Percentiles rank a stretch among this genome's conserved stretches.
phyloP scores from a whole-genome alignment of 1,284 basidiomycete genomes.

The Xanthoconium separans region DNA sequence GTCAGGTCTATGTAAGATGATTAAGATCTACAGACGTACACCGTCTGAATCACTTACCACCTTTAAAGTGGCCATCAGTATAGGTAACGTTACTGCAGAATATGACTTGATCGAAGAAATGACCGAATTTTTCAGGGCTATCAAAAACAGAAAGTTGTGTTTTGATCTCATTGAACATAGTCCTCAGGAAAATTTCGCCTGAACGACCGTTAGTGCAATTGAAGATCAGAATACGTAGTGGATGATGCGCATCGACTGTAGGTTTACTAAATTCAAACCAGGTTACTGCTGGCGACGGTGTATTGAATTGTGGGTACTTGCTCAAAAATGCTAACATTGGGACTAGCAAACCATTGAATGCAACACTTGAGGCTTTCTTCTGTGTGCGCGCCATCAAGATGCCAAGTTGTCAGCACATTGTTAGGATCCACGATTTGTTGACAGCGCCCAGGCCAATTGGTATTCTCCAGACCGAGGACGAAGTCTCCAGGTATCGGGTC shows the following conservation, averaged over 20 bases:
- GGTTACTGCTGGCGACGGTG: constrained; percentile 3
- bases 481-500: constrained; percentile 53
- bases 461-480: constrained; percentile 60
- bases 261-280: constrained; percentile 1
- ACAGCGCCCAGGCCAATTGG: constrained; percentile 97
- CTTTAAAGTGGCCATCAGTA: constrained; percentile 84
- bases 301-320: constrained; percentile 20
- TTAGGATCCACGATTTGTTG: constrained; percentile 74
- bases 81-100: constrained; percentile 99
- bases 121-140: constrained; percentile 36
- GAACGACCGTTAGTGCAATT: constrained; percentile 95
- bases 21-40: background rate
- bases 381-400: constrained; percentile 96
- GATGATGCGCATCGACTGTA: constrained; percentile 12
- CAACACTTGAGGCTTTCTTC: constrained; percentile 87
- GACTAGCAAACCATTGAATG: constrained; percentile 80
- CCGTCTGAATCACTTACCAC: constrained; percentile 56
- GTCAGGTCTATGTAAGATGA: constrained; percentile 60
- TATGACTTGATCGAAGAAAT: constrained; percentile 81
- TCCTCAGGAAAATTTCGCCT: constrained; percentile 68
- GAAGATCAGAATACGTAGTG: constrained; percentile 77
- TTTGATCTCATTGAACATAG: constrained; percentile 53
- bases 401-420: constrained; percentile 67
- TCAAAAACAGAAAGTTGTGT: constrained; percentile 45
- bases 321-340: constrained; percentile 45